phyloP scores from a whole-genome alignment of 805 yeast genomes.

The Candida ficus region DNA sequence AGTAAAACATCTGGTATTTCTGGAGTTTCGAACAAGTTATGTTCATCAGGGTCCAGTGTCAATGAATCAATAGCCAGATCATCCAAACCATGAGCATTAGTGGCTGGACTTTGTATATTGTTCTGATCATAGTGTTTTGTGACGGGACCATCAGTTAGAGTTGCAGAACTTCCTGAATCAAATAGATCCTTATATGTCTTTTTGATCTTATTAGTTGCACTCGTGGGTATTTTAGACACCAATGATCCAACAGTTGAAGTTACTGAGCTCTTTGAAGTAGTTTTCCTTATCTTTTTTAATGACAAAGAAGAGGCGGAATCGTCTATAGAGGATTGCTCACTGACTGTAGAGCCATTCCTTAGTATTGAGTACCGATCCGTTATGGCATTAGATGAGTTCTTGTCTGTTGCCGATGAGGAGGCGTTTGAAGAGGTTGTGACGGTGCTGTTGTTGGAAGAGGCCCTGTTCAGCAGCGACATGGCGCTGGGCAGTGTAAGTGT shows the following conservation, averaged over 20 bases:
- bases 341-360: slow-evolving; percentile 10
- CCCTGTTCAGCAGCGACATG: slow-evolving; percentile 10
- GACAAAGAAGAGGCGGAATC: slow-evolving; percentile 5
- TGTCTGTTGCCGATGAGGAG: background rate
- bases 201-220: slow-evolving; percentile 11
- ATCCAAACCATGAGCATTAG: background rate
- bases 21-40: slow-evolving; percentile 20
- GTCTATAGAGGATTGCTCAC: slow-evolving; percentile 8
- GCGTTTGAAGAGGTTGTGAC: slow-evolving; percentile 1
- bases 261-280: slow-evolving; percentile 13
- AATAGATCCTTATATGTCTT: slow-evolving; percentile 15
- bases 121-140: slow-evolving; percentile 18
- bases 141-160: slow-evolving; percentile 19
- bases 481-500: background rate
- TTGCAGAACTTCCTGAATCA: background rate
- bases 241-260: slow-evolving; percentile 9
- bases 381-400: slow-evolving; percentile 11
- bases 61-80: slow-evolving; percentile 4
- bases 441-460: background rate
- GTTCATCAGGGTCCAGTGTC: slow-evolving; percentile 9
- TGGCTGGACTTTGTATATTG: background rate
- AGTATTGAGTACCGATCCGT: slow-evolving; percentile 17
- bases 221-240: slow-evolving; percentile 8
- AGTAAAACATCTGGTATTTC: slow-evolving; percentile 44
- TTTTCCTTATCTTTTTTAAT: slow-evolving; percentile 10